These are phyloP conservation scores for Ceratocystis ficicola DNA, from an alignment of 2,329 filamentous ascomycete genomes.

Conservation along the genomic window DNA sequence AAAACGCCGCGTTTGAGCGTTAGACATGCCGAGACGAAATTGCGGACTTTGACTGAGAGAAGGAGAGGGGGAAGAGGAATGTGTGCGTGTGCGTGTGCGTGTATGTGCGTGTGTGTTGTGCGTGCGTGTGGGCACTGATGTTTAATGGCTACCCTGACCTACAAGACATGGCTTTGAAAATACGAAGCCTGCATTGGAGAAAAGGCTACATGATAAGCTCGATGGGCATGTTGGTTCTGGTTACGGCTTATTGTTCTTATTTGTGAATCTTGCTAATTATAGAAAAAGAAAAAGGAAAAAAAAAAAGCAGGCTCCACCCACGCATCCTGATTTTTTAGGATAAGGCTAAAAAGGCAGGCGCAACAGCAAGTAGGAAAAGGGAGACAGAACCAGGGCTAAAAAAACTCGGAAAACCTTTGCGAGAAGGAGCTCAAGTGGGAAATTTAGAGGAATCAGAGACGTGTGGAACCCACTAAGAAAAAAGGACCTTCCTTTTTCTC, in stretches of 20 bases:
- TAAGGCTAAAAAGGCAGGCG: no score
- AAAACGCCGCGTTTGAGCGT: neutral
- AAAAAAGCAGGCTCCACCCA: no score
- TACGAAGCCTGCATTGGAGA: neutral
- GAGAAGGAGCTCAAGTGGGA: neutral
- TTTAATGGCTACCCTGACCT: neutral
- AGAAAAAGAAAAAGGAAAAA: neutral
- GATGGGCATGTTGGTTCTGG: neutral
- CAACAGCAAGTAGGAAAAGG: neutral
- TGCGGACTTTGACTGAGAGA: neutral
- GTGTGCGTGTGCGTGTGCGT: neutral
- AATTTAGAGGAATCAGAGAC: neutral
- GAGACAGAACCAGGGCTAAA: neutral
- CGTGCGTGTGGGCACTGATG: no score
- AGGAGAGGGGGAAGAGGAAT: neutral
- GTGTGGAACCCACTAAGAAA: neutral
- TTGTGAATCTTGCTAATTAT: neutral
- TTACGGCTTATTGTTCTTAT: conserved; percentile 2
- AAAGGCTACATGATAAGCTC: neutral
- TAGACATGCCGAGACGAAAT: neutral
- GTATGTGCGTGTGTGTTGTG: no score
- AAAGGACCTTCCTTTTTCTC: neutral
- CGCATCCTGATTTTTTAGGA: no score
- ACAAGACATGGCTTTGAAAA: conserved; percentile 1
- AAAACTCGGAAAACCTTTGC: neutral